phyloP scores from a whole-genome alignment of 2,329 filamentous ascomycete species.

The Pyrenophora teres region DNA sequence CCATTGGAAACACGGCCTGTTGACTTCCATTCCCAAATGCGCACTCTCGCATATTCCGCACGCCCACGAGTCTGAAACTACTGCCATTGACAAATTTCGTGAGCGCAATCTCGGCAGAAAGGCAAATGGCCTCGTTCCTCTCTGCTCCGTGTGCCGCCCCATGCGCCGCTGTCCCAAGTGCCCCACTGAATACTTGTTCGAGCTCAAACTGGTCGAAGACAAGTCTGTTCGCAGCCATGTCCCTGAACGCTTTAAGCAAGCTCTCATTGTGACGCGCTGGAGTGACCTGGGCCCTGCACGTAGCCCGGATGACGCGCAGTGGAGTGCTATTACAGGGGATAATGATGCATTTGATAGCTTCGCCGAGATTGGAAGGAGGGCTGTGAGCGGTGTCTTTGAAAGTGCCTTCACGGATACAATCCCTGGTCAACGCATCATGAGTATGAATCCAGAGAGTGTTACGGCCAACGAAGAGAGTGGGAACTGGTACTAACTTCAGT shows the following conservation, averaged over 20 bases:
- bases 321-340: constrained; percentile 55
- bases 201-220: constrained; percentile 64
- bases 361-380: constrained; percentile 56
- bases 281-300: constrained; percentile 61
- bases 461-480: constrained; percentile 60
- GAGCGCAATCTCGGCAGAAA: constrained; percentile 31
- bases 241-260: constrained; percentile 60
- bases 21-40: constrained; percentile 66
- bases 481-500: constrained; percentile 59
- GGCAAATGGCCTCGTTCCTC: constrained; percentile 53
- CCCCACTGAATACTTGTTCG: constrained; percentile 65
- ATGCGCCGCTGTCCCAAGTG: constrained; percentile 66
- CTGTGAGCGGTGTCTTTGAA: constrained; percentile 65
- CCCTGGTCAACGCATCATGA: constrained; percentile 62
- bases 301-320: constrained; percentile 57
- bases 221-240: constrained; percentile 46
- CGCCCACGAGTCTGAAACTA: constrained; percentile 40
- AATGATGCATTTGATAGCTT: constrained; percentile 60
- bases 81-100: constrained; percentile 50
- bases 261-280: constrained; percentile 65
- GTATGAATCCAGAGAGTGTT: constrained; percentile 61
- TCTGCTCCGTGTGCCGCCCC: constrained; percentile 62
- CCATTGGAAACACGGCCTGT: constrained; percentile 65
- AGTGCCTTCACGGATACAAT: constrained; percentile 59
- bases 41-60: constrained; percentile 62